Conservation (phyloP, 768 basidiomycete species). For the Pleurotus djamor region DNA sequence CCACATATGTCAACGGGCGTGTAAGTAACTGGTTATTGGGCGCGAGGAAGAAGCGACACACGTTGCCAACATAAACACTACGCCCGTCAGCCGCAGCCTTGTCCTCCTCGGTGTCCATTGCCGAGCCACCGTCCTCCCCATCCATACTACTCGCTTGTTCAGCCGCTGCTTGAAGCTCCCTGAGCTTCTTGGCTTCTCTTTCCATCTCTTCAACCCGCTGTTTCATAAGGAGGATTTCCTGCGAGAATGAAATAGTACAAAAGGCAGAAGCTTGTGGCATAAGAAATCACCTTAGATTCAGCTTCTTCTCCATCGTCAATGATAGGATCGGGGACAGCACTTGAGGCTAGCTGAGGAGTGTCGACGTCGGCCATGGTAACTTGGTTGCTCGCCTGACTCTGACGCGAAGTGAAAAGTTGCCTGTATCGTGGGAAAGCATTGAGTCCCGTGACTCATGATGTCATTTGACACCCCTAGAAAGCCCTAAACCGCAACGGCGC, state of each 20-base stretch:
- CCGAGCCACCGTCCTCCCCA: slow-evolving; percentile 40
- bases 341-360: slow-evolving; percentile 7
- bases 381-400: slow-evolving; percentile 13
- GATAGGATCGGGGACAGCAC: slow-evolving; percentile 20
- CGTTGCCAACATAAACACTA: slow-evolving; percentile 96
- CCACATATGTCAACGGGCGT: not conserved
- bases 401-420: slow-evolving; percentile 9
- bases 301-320: slow-evolving; percentile 64
- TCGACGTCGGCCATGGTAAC: slow-evolving; percentile 51
- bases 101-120: slow-evolving; percentile 85
- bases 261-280: not conserved
- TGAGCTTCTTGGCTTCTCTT: slow-evolving; percentile 81
- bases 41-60: slow-evolving; percentile 37
- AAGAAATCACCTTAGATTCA: slow-evolving; percentile 49
- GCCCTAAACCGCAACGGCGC: too few species aligned
- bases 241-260: slow-evolving; percentile 14
- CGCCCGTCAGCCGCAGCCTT: slow-evolving; percentile 76
- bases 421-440: slow-evolving; percentile 10
- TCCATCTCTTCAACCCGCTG: slow-evolving; percentile 94
- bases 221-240: slow-evolving; percentile 92
- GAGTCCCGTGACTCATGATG: slow-evolving; percentile 8
- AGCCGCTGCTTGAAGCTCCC: slow-evolving; percentile 82
- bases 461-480: not conserved
- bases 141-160: slow-evolving; percentile 52
- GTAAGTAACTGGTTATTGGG: not conserved